Conservation (phyloP, 2,329 filamentous ascomycete species). For the Aspergillus oerlinghausenensis region DNA sequence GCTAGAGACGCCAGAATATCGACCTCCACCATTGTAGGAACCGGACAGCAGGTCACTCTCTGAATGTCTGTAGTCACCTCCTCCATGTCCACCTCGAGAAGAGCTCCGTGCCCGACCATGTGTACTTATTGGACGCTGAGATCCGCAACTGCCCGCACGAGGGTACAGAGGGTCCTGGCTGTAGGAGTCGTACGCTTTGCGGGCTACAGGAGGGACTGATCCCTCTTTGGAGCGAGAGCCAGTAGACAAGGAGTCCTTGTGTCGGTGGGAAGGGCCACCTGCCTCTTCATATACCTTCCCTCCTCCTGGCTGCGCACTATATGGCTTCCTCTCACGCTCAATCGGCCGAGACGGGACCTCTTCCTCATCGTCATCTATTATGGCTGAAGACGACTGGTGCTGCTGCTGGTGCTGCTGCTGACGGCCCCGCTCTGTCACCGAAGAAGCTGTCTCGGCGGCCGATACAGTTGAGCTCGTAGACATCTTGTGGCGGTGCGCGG, state of each 20-base stretch:
- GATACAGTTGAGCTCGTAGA: constrained; percentile 15
- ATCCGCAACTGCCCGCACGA: constrained; percentile 16
- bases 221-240: constrained; percentile 50
- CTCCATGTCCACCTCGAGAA: constrained; percentile 22
- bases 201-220: constrained; percentile 56
- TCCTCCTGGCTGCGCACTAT: constrained; percentile 54
- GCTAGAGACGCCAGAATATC: constrained; percentile 17
- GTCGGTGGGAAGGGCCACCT: constrained; percentile 11
- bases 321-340: constrained; percentile 63
- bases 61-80: constrained; percentile 31
- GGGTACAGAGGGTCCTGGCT: constrained; percentile 20
- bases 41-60: constrained; percentile 28
- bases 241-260: constrained; percentile 24
- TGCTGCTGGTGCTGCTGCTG: constrained; percentile 42
- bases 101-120: constrained; percentile 27
- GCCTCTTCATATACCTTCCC: constrained; percentile 54
- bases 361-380: constrained; percentile 39
- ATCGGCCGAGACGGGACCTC: constrained; percentile 47
- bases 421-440: constrained; percentile 34
- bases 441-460: constrained; percentile 19
- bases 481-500: constrained; percentile 20
- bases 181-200: constrained; percentile 55
- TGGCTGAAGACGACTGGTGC: constrained; percentile 27
- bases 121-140: constrained; percentile 10
- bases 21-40: constrained; percentile 15